Conservation (phyloP, 2,329 filamentous ascomycete species). For the Aspergillus ochraceoroseus region DNA sequence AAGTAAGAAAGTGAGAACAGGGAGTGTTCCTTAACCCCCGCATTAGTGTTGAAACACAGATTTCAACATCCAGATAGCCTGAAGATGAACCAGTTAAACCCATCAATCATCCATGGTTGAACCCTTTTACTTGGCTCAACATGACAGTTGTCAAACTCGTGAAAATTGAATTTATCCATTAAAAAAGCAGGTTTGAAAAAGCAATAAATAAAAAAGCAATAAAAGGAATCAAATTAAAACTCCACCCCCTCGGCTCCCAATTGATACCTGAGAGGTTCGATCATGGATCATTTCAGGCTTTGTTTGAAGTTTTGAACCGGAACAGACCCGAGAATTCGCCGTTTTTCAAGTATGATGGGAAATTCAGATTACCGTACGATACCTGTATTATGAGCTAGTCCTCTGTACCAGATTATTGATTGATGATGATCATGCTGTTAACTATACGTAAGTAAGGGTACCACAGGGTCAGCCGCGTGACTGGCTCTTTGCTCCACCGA, state of each 20-base stretch:
- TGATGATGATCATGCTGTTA: neutral
- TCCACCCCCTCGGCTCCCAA: neutral
- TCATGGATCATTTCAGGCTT: neutral
- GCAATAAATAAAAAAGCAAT: neutral
- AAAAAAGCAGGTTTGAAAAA: too few species aligned
- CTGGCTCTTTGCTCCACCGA: slow-evolving; percentile 14
- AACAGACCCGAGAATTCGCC: slow-evolving; percentile 3
- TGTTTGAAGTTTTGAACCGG: neutral
- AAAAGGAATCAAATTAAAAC: too few species aligned
- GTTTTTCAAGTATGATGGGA: neutral
- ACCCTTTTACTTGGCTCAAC: slow-evolving; percentile 1
- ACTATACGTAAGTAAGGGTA: slow-evolving; percentile 12
- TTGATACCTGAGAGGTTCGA: neutral
- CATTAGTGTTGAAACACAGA: slow-evolving; percentile 21
- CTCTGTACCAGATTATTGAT: neutral
- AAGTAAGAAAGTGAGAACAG: slow-evolving; percentile 27
- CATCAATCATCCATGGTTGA: too few species aligned
- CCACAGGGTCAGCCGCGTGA: slow-evolving; percentile 17
- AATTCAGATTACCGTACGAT: slow-evolving; percentile 5
- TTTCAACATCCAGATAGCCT: slow-evolving; percentile 7
- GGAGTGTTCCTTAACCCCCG: slow-evolving; percentile 27
- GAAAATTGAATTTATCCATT: too few species aligned
- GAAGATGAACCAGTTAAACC: slow-evolving; percentile 3
- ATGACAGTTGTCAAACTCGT: slow-evolving; percentile 13
- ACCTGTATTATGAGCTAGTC: neutral